Evolutionary conservation across 768 basidiomycete species (phyloP).

Genomic region (Agrocybe pediades): DNA sequence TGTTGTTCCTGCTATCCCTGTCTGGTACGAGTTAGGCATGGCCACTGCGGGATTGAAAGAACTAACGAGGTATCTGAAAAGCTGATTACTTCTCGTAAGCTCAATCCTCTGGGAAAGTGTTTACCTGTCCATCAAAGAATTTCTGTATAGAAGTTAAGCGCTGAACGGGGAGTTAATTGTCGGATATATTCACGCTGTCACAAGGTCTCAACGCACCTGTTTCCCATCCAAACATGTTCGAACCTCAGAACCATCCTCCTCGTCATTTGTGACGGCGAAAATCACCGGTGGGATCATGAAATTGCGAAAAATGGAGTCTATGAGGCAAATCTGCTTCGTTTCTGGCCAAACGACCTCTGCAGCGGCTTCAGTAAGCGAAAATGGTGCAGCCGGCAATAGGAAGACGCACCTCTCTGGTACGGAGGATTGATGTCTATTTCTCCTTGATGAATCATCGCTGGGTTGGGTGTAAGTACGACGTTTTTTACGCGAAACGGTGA

Average conservation of each 20-base stretch:
- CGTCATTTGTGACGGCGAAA: conserved; percentile 58
- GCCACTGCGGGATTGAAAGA: neutral
- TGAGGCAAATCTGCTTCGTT: conserved; percentile 66
- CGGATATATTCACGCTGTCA: neutral
- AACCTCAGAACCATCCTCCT: conserved; percentile 52
- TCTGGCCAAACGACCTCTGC: conserved; percentile 79
- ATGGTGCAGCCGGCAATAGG: conserved; percentile 5
- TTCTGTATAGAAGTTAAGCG: conserved; percentile 78
- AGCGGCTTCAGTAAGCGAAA: neutral
- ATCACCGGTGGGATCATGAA: conserved; percentile 81
- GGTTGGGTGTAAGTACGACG: neutral
- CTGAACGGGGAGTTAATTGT: conserved; percentile 29
- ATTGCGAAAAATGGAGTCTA: conserved; percentile 79
- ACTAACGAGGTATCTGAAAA: conserved; percentile 58
- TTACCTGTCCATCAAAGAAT: conserved; percentile 73
- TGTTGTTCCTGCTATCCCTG: conserved; percentile 56
- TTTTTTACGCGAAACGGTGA: neutral
- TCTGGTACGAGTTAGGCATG: conserved; percentile 38
- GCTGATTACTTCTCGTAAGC: neutral
- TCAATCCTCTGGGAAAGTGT: conserved; percentile 26
- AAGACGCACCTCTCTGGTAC: conserved; percentile 66
- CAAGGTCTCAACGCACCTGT: conserved; percentile 56
- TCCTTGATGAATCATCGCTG: conserved; percentile 70
- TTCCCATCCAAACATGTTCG: conserved; percentile 82
- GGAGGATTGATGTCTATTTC: conserved; percentile 69